phyloP scores from a whole-genome alignment of 176 grass and related monocot genomes.

The Tuctoria greenei region DNA sequence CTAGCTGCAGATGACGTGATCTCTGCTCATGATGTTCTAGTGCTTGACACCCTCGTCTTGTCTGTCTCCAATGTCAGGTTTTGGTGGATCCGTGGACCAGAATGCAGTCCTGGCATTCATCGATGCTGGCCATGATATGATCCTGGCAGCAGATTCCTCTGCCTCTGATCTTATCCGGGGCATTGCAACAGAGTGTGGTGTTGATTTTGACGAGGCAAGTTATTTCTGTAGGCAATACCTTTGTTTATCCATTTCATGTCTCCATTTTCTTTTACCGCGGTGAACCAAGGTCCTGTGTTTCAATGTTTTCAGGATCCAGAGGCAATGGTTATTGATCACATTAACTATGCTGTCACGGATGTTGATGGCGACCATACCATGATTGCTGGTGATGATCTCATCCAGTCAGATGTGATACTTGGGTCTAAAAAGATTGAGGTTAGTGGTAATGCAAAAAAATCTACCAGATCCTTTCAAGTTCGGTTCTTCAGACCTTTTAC shows the following conservation, averaged over 20 bases:
- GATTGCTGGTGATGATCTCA: constrained; percentile 73
- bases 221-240: constrained; percentile 1
- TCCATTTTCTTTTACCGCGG: constrained; percentile 11
- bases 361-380: constrained; percentile 84
- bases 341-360: constrained; percentile 71
- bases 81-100: constrained; percentile 86
- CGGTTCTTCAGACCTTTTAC: background rate
- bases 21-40: background rate
- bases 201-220: constrained; percentile 97
- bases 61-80: constrained; percentile 46
- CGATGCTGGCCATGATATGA: constrained; percentile 87
- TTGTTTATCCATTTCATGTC: background rate
- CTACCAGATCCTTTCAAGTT: background rate
- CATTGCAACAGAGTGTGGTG: constrained; percentile 83
- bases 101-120: constrained; percentile 75
- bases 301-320: constrained; percentile 59
- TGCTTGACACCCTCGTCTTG: background rate
- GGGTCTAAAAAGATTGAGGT: constrained; percentile 84
- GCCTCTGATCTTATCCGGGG: constrained; percentile 92
- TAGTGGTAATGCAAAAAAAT: background rate
- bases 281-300: background rate
- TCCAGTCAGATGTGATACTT: constrained; percentile 79
- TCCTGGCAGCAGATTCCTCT: constrained; percentile 73
- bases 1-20: background rate
- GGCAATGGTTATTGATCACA: constrained; percentile 86